Evolutionary conservation across 1,284 basidiomycete genomes (phyloP), one percentile per base, ranked within the genome.

Genomic region (Fomitopsis palustris): DNA sequence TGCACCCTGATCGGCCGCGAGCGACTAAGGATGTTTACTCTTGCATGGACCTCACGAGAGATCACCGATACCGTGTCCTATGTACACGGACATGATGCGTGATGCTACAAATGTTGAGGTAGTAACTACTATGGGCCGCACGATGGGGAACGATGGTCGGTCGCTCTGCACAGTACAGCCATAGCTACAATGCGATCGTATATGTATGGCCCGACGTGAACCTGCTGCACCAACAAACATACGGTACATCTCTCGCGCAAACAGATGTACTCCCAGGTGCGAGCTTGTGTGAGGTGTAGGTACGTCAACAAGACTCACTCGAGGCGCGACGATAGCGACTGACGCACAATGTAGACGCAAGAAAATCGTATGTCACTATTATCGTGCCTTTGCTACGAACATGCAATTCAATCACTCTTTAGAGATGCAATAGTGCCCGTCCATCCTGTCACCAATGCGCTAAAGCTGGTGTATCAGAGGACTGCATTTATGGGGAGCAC

Each of bases 401-500:
- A 12, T 3, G 4, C 17, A n/a, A 27, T 47, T 14, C 4, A 27
- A 31, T 57, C 3, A 19, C 10, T 53, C 27, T 35, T 27, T 43
- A 72, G 70, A 69, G 65, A 61, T 72, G 70, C 53, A 69, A 72
- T 49, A 68, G 69, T 38, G 62, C 54, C 16, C 64, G 64, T 4
- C 70, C 70, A 4, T 58, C 70, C 8, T 72, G 70, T 45, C 65
- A 64, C 23, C 69, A 70, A 58, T 72, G 70, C 58, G 62, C 63
- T 12, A 69, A 69, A 19, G 64, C 67, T 23, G 62, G 60, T 51
- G 58, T 68, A 16, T 69, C 69, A 54, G 59, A 56, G 16, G 70
- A 71, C 54, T 72, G 70, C 52, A 69, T 71, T 61, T 72, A 70
- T 54, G 67, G 69, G 16, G 69, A 69, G 25, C 68, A 68, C 4